These are phyloP conservation scores for Diplodia corticola DNA, from an alignment of 2,329 filamentous ascomycete genomes.

Conservation along the genomic window DNA sequence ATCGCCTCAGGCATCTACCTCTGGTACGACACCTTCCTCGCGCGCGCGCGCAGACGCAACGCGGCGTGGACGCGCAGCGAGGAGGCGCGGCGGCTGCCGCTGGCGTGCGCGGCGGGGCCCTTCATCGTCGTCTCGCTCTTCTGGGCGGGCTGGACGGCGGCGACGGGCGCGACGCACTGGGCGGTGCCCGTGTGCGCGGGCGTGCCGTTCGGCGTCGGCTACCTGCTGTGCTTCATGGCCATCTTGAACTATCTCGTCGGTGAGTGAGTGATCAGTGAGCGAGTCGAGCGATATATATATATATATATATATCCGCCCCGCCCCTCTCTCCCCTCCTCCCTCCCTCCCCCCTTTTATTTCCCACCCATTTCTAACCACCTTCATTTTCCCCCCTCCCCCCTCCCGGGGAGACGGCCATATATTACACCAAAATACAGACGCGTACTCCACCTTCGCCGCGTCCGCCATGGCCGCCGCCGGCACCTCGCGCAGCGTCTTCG, in stretches of 20 bases:
- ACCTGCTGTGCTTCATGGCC: constrained; percentile 53
- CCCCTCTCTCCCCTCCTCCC: background rate
- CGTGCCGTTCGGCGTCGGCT: constrained; percentile 48
- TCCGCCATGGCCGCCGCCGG: constrained; percentile 81
- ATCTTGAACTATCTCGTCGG: constrained; percentile 60
- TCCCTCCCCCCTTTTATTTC: background rate
- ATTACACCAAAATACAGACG: constrained; percentile 40
- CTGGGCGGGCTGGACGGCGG: constrained; percentile 47
- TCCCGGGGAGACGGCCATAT: background rate
- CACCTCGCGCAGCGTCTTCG: constrained; percentile 76
- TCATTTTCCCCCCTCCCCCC: background rate
- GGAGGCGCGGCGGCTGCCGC: constrained; percentile 68
- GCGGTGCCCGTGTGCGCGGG: constrained; percentile 45
- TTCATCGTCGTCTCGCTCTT: constrained; percentile 49
- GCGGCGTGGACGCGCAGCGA: constrained; percentile 62
- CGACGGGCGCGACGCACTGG: constrained; percentile 41
- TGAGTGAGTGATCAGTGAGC: too few relatives aligned
- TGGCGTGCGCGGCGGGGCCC: constrained; percentile 70
- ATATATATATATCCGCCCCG: too few relatives aligned
- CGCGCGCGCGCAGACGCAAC: constrained; percentile 48
- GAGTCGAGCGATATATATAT: too few relatives aligned
- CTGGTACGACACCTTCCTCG: constrained; percentile 63
- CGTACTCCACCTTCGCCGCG: constrained; percentile 74
- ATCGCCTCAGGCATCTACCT: constrained; percentile 63
- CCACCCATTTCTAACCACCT: background rate